Evolutionary conservation across 345 rosid genomes (phyloP), one percentile per base, ranked within the genome.

Genomic region (Noccaea caerulescens): DNA sequence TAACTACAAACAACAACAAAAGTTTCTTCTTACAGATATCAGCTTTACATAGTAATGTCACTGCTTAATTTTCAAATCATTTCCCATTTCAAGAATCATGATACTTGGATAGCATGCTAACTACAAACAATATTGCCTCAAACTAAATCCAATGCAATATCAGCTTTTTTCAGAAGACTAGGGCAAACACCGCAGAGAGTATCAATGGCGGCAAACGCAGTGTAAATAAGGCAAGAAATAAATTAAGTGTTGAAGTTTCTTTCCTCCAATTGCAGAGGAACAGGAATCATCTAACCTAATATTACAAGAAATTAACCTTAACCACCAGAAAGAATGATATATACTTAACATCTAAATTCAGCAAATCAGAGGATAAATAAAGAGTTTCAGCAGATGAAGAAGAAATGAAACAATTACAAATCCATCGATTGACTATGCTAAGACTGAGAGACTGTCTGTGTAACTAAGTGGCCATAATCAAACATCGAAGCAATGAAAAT

Each of bases 51-150:
- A 50, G 13, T 11, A 30, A 32, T 5, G 25, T 18, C 62, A 33
- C 59, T 7, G 6, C 38, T 4, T 52, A 10, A 18, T 32, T 23
- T 27, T 52, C 45, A 42, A 12, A 30, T 54, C 25, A 13, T 39
- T 54, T 43, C 30, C 63, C 13, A 55, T 43, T 20, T 34, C 55
- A 55, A 41, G 50, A 37, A 37, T 37, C 56, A 46, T 46, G 33
- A 57, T 41, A 59, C 33, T 18, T 52, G 6, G 11, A 33, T 45
- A 57, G 56, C 25, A 68, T 52, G 69, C 8, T 52, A 42, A 50
- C 25, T 43, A 20, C 55, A 18, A 62, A 20, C n/a, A 61, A 33
- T 8, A 36, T 23, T 16, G 16, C 65, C 25, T 69, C 38, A 36
- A 45, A 50, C 13, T 27, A 51, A 30, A 7, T 49, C 5, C 9